Percentiles rank a stretch among this genome's conserved stretches.
Evolutionary conservation across 2,329 filamentous ascomycete genomes (phyloP).

Genomic region (Fusarium sororula): DNA sequence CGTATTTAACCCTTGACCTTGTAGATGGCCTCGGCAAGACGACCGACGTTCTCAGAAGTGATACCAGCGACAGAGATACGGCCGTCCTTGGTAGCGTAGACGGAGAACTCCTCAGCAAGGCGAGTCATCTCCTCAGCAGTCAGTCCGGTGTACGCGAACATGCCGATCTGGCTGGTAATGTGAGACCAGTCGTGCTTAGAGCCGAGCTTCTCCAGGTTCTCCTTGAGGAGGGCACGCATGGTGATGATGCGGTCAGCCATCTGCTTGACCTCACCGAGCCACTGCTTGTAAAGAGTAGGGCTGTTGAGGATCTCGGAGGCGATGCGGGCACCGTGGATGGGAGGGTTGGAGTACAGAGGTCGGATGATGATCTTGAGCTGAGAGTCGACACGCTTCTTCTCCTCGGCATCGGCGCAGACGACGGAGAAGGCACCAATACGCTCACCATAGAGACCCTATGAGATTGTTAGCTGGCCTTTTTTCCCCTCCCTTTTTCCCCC

Average conservation of each 20-base stretch:
- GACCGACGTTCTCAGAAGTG: constrained; percentile 79
- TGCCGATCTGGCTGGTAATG: constrained; percentile 98
- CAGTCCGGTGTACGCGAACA: constrained; percentile 98
- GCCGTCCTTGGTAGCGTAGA: constrained; percentile 95
- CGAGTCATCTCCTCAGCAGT: constrained; percentile 89
- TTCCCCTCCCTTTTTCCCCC: no score
- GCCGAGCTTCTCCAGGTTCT: constrained; percentile 93
- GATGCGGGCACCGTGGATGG: constrained; percentile 94
- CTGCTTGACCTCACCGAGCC: constrained; percentile 95
- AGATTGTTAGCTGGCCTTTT: constrained; percentile 8
- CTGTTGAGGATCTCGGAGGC: constrained; percentile 92
- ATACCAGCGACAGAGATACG: constrained; percentile 88
- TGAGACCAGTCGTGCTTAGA: constrained; percentile 98
- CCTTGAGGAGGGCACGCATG: constrained; percentile 94
- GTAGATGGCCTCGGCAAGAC: constrained; percentile 84
- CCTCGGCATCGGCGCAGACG: constrained; percentile 82
- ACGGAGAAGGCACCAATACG: constrained; percentile 97
- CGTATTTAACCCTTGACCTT: constrained; percentile 75
- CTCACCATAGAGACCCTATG: constrained; percentile 93
- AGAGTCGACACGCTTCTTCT: constrained; percentile 95
- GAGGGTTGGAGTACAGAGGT: constrained; percentile 97
- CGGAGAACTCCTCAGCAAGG: constrained; percentile 93
- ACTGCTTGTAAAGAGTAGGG: constrained; percentile 85
- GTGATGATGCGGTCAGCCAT: constrained; percentile 99
- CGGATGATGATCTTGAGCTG: constrained; percentile 99